Evolutionary conservation across 2,329 filamentous ascomycete species (phyloP).

Genomic region (Diaporthe velutina): DNA sequence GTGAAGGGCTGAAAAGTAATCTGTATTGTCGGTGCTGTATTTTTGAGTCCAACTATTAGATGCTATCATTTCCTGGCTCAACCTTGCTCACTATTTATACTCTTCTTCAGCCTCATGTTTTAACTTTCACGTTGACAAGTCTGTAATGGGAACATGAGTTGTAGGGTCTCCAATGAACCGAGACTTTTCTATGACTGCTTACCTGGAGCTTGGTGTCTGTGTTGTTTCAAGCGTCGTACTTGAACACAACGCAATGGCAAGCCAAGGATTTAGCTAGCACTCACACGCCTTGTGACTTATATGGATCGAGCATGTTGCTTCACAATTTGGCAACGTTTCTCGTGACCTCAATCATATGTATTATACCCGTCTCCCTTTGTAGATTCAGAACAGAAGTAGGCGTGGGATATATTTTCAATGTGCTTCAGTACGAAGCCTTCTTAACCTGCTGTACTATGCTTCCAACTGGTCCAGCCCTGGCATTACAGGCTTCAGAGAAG

Average conservation of each 20-base stretch:
- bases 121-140: no score
- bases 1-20: background rate
- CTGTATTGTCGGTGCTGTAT: background rate
- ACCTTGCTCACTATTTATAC: background rate
- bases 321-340: background rate
- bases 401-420: no score
- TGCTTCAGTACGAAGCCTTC: no score
- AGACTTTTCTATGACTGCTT: background rate
- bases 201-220: background rate
- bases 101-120: background rate
- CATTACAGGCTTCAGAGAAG: background rate
- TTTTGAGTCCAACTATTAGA: background rate
- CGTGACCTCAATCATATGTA: no score
- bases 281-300: background rate
- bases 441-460: no score
- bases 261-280: background rate
- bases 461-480: background rate
- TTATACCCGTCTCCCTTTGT: no score
- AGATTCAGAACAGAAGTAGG: no score
- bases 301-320: background rate
- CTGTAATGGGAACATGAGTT: no score
- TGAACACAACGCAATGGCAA: background rate
- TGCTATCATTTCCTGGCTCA: background rate
- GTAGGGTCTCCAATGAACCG: no score
- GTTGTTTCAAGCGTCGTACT: background rate